Base-by-base conservation (phyloP, 2,329 filamentous ascomycete species). In the Scedosporium dehoogii region DNA sequence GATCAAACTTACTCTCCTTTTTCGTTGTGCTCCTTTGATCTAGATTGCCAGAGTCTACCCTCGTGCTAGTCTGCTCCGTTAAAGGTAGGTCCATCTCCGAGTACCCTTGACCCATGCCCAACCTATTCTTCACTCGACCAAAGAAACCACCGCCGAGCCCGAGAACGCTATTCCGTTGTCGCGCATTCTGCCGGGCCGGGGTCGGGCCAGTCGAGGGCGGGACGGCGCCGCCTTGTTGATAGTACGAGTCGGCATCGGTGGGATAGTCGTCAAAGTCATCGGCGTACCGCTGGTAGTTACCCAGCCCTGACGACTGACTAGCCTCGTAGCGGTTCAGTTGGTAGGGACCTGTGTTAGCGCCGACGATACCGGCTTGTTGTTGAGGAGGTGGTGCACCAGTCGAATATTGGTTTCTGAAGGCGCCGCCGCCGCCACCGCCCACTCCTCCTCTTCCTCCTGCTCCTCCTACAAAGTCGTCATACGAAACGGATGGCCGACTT, bases 21-120 rank as follows among this genome's bases (percentile, higher is more conserved):
- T 71, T 73, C 71, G 71, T 74, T 2, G 33, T 38, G 69, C 59
- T 71, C 69, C 66, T 72, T 68, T 67, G 75, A 72, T 64, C 77
- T 29, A 63, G n/a, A 4, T 64, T 78, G 67, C 77, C 76, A 62
- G 79, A 69, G 69, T 76, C 74, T 58, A 74, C 71, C 67, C 82
- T 61, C 81, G 69, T 63, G 3, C 68, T 68, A 25, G 78, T 76
- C 0, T 88, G 78, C 72, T 97, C 91, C 4, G 93, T 97, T 74
- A 99, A 80, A 14, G 94, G 94, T 62, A 99, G 80, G 72, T 99
- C 93, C 94, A 99, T 99, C 76, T 97, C 94, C 41, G 93, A 97
- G 75, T 99, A 97, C 66, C 88, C 84, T 68, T 89, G 83, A 23
- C 85, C 88, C 86, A 96, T 92, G 61, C 94, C 93, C 65, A 99